These are phyloP conservation scores for Halophytophthora polymorphica DNA, from an alignment of 352 stramenopile genomes.

Conservation along the genomic window DNA sequence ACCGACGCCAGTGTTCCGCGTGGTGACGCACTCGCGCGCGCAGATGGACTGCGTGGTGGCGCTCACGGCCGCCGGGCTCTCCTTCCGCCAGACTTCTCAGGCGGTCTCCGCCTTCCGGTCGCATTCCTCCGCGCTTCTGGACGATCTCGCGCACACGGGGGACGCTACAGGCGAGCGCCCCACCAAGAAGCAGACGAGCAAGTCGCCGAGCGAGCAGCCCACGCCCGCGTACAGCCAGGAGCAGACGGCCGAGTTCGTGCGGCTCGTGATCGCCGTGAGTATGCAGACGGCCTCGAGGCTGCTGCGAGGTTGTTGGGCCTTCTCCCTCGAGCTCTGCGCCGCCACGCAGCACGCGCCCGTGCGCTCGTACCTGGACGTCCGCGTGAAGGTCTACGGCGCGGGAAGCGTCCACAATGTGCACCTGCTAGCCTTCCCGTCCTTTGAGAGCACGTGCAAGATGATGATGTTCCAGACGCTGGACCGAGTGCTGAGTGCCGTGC, in stretches of 20 bases:
- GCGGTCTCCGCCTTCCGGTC: conserved; percentile 20
- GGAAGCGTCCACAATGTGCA: conserved; percentile 38
- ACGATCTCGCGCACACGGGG: conserved; percentile 9
- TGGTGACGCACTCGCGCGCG: conserved; percentile 23
- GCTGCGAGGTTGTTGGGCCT: conserved; percentile 39
- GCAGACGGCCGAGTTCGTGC: conserved; percentile 36
- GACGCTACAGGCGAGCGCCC: neutral
- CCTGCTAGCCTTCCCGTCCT: conserved; percentile 33
- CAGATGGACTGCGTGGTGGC: conserved; percentile 34
- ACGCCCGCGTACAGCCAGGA: conserved; percentile 23
- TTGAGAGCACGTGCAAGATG: conserved; percentile 29
- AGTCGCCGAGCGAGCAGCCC: conserved; percentile 1
- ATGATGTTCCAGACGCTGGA: conserved; percentile 34
- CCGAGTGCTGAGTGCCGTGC: conserved; percentile 26
- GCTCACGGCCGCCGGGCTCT: conserved; percentile 26
- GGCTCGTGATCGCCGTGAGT: conserved; percentile 39
- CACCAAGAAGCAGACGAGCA: conserved; percentile 2
- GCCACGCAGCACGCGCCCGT: conserved; percentile 24
- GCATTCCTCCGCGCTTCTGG: conserved; percentile 17
- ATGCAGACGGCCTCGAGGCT: conserved; percentile 33
- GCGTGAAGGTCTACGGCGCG: conserved; percentile 32
- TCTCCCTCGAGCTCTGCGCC: conserved; percentile 41
- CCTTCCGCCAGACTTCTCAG: conserved; percentile 30
- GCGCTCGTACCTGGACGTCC: conserved; percentile 41
- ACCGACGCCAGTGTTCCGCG: conserved; percentile 12